Percentiles rank a stretch among this genome's conserved stretches.
Evolutionary conservation across 257 asterid genomes (phyloP).

Genomic region (Solanum paucissectum): DNA sequence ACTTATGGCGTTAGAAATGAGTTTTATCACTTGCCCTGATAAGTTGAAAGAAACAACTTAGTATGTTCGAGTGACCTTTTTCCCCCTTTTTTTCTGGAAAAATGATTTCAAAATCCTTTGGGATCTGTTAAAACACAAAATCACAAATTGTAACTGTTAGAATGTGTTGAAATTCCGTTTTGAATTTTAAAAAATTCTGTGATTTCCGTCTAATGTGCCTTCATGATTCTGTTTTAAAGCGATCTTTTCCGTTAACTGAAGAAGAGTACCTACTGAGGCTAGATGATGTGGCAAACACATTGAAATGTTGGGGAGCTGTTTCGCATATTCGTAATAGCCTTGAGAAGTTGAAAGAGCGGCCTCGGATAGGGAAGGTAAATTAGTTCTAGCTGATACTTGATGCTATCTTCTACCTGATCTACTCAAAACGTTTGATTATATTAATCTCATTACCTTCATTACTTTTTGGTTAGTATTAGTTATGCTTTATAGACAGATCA

Average conservation of each 20-base stretch:
- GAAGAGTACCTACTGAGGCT: slow-evolving; percentile 94
- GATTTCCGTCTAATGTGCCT: slow-evolving; percentile 12
- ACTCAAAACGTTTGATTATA: neutral
- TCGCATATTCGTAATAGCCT: slow-evolving; percentile 83
- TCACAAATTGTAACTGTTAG: neutral
- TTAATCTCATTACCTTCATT: neutral
- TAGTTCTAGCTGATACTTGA: neutral
- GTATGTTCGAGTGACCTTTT: neutral
- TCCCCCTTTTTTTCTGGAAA: neutral
- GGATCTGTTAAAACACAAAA: neutral
- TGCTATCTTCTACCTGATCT: neutral
- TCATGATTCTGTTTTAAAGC: slow-evolving; percentile 28
- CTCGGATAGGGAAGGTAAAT: slow-evolving; percentile 77
- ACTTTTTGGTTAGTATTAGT: neutral
- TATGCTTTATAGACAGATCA: neutral
- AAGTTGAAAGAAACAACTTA: neutral
- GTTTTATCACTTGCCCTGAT: neutral
- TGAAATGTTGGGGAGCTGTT: slow-evolving; percentile 99
- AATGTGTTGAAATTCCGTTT: neutral
- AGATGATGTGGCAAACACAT: slow-evolving; percentile 81
- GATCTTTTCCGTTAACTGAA: slow-evolving; percentile 87
- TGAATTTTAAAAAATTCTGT: neutral
- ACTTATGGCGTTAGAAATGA: neutral
- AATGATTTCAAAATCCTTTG: neutral
- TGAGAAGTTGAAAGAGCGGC: slow-evolving; percentile 76